phyloP scores from a whole-genome alignment of 805 yeast species.

The Metschnikowia reukaufii region DNA sequence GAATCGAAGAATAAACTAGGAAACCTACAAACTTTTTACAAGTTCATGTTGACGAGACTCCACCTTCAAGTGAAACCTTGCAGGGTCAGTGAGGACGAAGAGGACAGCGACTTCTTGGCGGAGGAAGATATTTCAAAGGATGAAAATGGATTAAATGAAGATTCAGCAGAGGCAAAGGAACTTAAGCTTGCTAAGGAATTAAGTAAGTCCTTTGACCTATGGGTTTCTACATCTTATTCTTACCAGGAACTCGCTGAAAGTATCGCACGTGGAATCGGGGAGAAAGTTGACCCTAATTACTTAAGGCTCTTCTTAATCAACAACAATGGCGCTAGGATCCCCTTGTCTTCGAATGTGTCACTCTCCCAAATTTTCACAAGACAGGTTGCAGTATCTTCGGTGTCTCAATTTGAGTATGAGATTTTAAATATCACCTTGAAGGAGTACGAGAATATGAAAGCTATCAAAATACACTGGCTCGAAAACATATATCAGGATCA shows the following conservation, averaged over 20 bases:
- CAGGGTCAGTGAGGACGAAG: constrained; percentile 51
- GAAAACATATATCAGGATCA: constrained; percentile 69
- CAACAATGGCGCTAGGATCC: constrained; percentile 56
- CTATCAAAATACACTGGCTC: constrained; percentile 69
- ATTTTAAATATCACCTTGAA: constrained; percentile 68
- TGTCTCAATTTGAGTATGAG: constrained; percentile 65
- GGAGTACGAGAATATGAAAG: constrained; percentile 75
- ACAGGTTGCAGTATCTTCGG: constrained; percentile 45
- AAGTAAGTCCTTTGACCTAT: constrained; percentile 49
- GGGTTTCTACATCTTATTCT: constrained; percentile 63
- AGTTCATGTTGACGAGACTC: constrained; percentile 57
- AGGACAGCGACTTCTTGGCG: constrained; percentile 48
- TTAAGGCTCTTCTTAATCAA: constrained; percentile 65
- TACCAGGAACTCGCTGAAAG: constrained; percentile 62
- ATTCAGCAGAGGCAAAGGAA: constrained; percentile 18
- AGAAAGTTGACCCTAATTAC: constrained; percentile 53
- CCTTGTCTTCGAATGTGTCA: constrained; percentile 37
- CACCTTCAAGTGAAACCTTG: constrained; percentile 55
- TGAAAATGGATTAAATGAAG: constrained; percentile 15
- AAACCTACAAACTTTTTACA: constrained; percentile 47
- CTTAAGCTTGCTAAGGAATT: constrained; percentile 21
- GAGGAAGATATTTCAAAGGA: constrained; percentile 22
- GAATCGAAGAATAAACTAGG: constrained; percentile 21
- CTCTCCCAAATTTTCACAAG: constrained; percentile 44
- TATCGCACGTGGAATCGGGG: constrained; percentile 51